Evolutionary conservation across 2,329 filamentous ascomycete genomes (phyloP).

Genomic region (Talaromyces sp.): DNA sequence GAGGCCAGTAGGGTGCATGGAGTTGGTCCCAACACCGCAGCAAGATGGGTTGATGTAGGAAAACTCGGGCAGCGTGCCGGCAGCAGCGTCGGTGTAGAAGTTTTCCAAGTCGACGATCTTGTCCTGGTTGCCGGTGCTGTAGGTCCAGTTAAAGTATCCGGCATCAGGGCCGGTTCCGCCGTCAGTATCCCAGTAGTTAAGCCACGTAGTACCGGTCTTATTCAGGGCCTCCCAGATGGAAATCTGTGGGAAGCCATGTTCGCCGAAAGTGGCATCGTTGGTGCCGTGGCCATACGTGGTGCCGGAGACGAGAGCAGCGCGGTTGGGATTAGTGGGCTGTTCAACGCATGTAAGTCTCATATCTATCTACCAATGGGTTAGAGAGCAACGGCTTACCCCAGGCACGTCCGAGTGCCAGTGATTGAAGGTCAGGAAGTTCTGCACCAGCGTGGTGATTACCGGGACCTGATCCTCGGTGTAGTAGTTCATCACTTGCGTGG

Average conservation of each 20-base stretch:
- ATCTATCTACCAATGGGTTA: background rate
- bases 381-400: background rate
- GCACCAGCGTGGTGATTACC: conserved; percentile 36
- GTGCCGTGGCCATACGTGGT: conserved; percentile 37
- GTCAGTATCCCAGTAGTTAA: conserved; percentile 44
- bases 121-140: conserved; percentile 24
- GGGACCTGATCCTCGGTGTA: conserved; percentile 39
- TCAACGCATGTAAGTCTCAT: background rate
- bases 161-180: conserved; percentile 42
- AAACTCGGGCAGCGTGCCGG: conserved; percentile 42
- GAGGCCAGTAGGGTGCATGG: conserved; percentile 43
- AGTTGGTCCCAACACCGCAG: conserved; percentile 39
- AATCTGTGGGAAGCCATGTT: conserved; percentile 32
- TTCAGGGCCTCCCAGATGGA: conserved; percentile 40
- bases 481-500: conserved; percentile 40
- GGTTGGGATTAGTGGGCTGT: conserved; percentile 34
- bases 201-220: conserved; percentile 40
- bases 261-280: conserved; percentile 32
- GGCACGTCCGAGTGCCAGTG: conserved; percentile 39
- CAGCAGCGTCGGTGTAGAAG: conserved; percentile 43
- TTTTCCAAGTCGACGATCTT: conserved; percentile 22
- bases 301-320: conserved; percentile 35
- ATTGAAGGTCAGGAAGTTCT: conserved; percentile 44
- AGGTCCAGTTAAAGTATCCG: conserved; percentile 42
- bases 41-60: conserved; percentile 45